These are phyloP conservation scores for Mollisia scopiformis DNA, from an alignment of 2,329 filamentous ascomycete species.

Conservation along the genomic window DNA sequence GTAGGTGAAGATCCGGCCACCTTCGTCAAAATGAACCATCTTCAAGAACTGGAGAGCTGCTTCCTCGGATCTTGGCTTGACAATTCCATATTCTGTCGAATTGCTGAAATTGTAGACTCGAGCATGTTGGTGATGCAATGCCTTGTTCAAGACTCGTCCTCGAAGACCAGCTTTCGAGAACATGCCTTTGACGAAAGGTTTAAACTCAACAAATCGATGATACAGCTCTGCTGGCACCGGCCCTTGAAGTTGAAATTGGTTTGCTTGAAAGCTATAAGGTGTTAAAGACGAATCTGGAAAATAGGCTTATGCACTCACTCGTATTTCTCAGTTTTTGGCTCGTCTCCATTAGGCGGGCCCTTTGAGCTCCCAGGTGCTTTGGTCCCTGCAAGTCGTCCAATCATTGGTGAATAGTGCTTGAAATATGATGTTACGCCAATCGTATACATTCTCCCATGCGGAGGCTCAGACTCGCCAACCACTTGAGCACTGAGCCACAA, in stretches of 20 bases:
- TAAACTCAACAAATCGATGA: conserved; percentile 92
- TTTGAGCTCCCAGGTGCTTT: conserved; percentile 64
- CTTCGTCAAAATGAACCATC: conserved; percentile 84
- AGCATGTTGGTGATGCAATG: conserved; percentile 86
- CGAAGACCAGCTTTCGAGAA: conserved; percentile 78
- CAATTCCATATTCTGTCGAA: conserved; percentile 72
- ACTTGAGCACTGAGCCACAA: conserved; percentile 76
- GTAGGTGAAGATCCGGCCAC: conserved; percentile 88
- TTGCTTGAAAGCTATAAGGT: conserved; percentile 78
- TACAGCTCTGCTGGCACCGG: conserved; percentile 82
- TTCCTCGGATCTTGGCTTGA: conserved; percentile 67
- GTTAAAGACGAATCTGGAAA: conserved; percentile 18
- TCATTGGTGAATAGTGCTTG: conserved; percentile 86
- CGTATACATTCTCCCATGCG: conserved; percentile 74
- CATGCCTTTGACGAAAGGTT: conserved; percentile 86
- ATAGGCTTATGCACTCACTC: conserved; percentile 58
- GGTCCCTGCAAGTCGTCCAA: conserved; percentile 77
- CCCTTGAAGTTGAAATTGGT: conserved; percentile 84
- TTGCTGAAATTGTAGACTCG: conserved; percentile 89
- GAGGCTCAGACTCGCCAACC: conserved; percentile 74
- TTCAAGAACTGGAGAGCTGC: conserved; percentile 82
- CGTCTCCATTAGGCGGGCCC: conserved; percentile 41
- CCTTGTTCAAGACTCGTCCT: conserved; percentile 80
- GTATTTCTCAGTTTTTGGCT: conserved; percentile 68
- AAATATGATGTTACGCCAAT: conserved; percentile 75